Percentiles rank a stretch among this genome's conserved stretches.
These are phyloP conservation scores for Russula emetica DNA, from an alignment of 768 basidiomycete genomes.

Conservation along the genomic window DNA sequence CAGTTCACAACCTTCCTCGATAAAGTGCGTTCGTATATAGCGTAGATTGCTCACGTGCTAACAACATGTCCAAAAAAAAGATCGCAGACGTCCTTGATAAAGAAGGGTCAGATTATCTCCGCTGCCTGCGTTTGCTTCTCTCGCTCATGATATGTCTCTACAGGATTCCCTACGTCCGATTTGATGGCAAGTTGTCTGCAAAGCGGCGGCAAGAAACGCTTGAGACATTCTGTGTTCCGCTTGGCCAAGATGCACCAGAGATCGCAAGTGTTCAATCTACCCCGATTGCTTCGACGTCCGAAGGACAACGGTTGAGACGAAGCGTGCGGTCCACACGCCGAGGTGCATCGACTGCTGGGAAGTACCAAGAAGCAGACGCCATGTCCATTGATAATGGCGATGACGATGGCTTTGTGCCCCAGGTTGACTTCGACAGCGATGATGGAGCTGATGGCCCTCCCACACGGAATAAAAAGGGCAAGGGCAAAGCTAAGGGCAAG, in stretches of 20 bases:
- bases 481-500: constrained; percentile 20
- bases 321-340: constrained; percentile 10
- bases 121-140: neutral
- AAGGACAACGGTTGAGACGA: constrained; percentile 23
- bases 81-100: constrained; percentile 66
- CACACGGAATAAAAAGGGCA: constrained; percentile 30
- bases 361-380: constrained; percentile 18
- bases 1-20: constrained; percentile 86
- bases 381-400: constrained; percentile 26
- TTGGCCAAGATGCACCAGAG: constrained; percentile 36
- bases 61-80: constrained; percentile 36
- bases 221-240: constrained; percentile 64
- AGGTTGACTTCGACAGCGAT: constrained; percentile 30
- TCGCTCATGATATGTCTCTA: constrained; percentile 3
- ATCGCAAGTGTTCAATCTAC: constrained; percentile 16
- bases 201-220: constrained; percentile 74
- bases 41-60: neutral
- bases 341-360: neutral
- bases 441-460: constrained; percentile 5
- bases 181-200: constrained; percentile 85
- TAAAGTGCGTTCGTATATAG: constrained; percentile 45
- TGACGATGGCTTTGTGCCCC: constrained; percentile 36
- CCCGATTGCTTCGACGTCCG: constrained; percentile 18
- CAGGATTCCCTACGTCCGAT: constrained; percentile 73
- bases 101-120: constrained; percentile 45